These are phyloP conservation scores for Mycena venus DNA, from an alignment of 768 basidiomycete genomes.

Conservation along the genomic window DNA sequence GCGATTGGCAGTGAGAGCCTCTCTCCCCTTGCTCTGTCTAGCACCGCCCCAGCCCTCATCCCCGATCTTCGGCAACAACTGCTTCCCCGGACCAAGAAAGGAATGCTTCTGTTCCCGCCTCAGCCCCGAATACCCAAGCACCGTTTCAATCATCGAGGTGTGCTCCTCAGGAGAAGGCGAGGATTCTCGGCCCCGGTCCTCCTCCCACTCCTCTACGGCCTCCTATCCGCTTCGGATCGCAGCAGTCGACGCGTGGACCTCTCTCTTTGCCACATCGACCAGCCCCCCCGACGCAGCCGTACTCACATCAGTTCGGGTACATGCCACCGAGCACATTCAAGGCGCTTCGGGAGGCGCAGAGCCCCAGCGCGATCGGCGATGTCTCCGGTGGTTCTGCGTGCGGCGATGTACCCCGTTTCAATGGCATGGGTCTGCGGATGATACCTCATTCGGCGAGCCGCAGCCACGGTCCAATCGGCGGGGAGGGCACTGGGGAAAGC, in stretches of 20 bases:
- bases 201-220: background rate
- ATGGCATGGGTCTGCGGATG: too few species aligned
- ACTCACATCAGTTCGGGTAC: conserved; percentile 24
- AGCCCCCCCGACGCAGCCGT: conserved; percentile 32
- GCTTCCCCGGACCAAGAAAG: too few species aligned
- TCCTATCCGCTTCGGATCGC: background rate
- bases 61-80: too few species aligned
- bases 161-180: conserved; percentile 15
- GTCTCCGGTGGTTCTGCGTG: background rate
- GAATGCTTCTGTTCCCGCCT: too few species aligned
- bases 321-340: conserved; percentile 30
- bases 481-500: too few species aligned
- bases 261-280: background rate
- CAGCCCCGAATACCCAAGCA: too few species aligned
- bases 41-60: too few species aligned
- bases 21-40: too few species aligned
- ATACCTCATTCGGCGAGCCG: too few species aligned
- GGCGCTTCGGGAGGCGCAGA: conserved; percentile 32
- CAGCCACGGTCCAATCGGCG: too few species aligned
- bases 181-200: conserved; percentile 10
- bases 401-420: background rate
- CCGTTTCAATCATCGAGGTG: background rate
- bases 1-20: too few species aligned
- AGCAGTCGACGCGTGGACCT: background rate
- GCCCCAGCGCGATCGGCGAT: background rate